These are phyloP conservation scores for Mycosphaerella sp. DNA, from an alignment of 2,329 filamentous ascomycete species.

Conservation along the genomic window DNA sequence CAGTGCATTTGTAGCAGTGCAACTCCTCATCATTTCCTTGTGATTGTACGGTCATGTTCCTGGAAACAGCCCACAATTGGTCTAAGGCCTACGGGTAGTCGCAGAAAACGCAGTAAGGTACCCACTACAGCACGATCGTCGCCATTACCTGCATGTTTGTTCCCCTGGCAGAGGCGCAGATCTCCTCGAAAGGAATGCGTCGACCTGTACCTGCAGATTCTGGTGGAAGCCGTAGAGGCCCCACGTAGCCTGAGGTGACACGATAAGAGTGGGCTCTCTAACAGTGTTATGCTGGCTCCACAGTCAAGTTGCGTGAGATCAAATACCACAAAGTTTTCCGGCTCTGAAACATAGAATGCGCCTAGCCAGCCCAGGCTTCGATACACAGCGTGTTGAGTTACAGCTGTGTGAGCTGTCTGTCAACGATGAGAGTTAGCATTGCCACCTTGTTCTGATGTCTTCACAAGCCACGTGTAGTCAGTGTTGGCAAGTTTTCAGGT, in stretches of 20 bases:
- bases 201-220: neutral
- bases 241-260: neutral
- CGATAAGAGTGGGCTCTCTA: neutral
- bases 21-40: constrained; percentile 7
- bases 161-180: neutral
- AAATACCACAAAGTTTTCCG: neutral
- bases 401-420: constrained; percentile 20
- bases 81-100: constrained; percentile 1
- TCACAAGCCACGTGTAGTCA: constrained; percentile 17
- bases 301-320: neutral
- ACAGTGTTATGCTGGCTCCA: constrained; percentile 1
- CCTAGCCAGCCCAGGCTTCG: neutral
- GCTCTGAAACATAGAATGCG: neutral
- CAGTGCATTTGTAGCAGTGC: constrained; percentile 13
- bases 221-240: constrained; percentile 2
- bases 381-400: constrained; percentile 11
- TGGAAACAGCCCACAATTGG: neutral
- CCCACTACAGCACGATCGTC: neutral
- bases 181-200: neutral
- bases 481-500: neutral
- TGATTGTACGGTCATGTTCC: constrained; percentile 12
- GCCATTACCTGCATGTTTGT: neutral
- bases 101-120: neutral
- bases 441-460: constrained; percentile 8
- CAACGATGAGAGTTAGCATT: constrained; percentile 9